Percentiles rank a stretch among this genome's conserved stretches.
Evolutionary conservation across 2,329 filamentous ascomycete species (phyloP).

Genomic region (Emmonsiellopsis sp.): DNA sequence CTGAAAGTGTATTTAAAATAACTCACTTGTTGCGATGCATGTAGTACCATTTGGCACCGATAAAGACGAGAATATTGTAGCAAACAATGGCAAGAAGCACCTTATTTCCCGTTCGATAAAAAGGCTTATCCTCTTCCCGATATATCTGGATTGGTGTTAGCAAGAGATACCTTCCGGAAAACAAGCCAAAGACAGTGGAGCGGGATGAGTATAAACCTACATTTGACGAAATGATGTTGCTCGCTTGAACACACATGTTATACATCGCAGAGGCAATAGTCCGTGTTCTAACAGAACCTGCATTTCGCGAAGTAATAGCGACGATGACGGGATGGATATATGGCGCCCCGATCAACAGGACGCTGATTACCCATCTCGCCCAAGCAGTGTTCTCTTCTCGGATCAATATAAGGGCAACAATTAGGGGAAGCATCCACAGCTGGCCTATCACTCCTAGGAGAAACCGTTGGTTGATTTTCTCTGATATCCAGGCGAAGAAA

Average conservation of each 20-base stretch:
- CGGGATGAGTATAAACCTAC: slow-evolving; percentile 15
- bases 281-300: slow-evolving; percentile 31
- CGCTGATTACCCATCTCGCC: slow-evolving; percentile 43
- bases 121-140: slow-evolving; percentile 44
- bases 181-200: not conserved
- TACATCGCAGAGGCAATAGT: slow-evolving; percentile 36
- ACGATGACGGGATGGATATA: slow-evolving; percentile 51
- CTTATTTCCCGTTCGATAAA: slow-evolving; percentile 49
- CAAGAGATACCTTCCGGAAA: too few relatives aligned
- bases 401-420: slow-evolving; percentile 43
- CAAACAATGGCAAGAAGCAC: slow-evolving; percentile 45
- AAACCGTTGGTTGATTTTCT: slow-evolving; percentile 46
- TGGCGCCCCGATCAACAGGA: slow-evolving; percentile 45
- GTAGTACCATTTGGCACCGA: slow-evolving; percentile 35
- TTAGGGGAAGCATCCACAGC: slow-evolving; percentile 43
- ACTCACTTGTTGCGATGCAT: slow-evolving; percentile 27
- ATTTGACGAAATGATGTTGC: slow-evolving; percentile 31
- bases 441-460: slow-evolving; percentile 46
- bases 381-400: slow-evolving; percentile 43
- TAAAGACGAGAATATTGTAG: slow-evolving; percentile 41
- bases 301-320: slow-evolving; percentile 33
- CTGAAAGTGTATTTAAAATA: not conserved
- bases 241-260: slow-evolving; percentile 37
- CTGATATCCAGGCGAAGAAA: slow-evolving; percentile 44
- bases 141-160: slow-evolving; percentile 38